phyloP scores from a whole-genome alignment of 768 basidiomycete species.

The Clavaria fumosa region DNA sequence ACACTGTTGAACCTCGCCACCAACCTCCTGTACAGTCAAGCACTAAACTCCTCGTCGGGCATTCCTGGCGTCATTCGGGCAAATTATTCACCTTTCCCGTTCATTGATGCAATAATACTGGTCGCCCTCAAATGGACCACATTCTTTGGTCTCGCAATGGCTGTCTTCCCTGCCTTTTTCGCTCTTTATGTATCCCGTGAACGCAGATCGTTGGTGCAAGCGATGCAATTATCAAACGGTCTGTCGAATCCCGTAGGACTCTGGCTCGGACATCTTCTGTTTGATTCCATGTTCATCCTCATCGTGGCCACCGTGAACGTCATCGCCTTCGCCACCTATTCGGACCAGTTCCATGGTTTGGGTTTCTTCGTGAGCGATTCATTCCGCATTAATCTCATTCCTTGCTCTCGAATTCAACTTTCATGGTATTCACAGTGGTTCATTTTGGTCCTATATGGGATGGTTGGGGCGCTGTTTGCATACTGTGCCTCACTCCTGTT shows the following conservation, averaged over 20 bases:
- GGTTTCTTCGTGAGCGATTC: constrained; percentile 38
- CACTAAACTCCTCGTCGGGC: constrained; percentile 36
- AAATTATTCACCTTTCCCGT: constrained; percentile 43
- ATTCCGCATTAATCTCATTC: not conserved
- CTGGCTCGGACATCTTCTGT: constrained; percentile 68
- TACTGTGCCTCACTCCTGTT: constrained; percentile 49
- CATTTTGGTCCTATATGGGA: constrained; percentile 52
- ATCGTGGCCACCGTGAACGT: constrained; percentile 48
- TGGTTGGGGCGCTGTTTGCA: constrained; percentile 51
- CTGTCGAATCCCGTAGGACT: constrained; percentile 51
- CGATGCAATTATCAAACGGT: constrained; percentile 73
- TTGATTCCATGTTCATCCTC: constrained; percentile 47
- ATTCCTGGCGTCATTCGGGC: constrained; percentile 36
- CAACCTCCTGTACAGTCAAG: constrained; percentile 51
- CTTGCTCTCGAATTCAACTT: constrained; percentile 1
- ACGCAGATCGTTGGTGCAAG: constrained; percentile 55
- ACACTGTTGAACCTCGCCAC: constrained; percentile 51
- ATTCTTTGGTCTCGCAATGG: constrained; percentile 61
- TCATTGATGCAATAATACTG: constrained; percentile 37
- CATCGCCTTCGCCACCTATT: constrained; percentile 39
- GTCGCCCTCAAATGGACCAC: constrained; percentile 56
- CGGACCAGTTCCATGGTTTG: constrained; percentile 52
- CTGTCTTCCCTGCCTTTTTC: constrained; percentile 72
- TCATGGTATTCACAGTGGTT: constrained; percentile 38
- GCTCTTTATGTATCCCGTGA: constrained; percentile 64